Conservation (phyloP, 1,284 basidiomycete genomes). For the Anthracocystis panici-leucophaei region DNA sequence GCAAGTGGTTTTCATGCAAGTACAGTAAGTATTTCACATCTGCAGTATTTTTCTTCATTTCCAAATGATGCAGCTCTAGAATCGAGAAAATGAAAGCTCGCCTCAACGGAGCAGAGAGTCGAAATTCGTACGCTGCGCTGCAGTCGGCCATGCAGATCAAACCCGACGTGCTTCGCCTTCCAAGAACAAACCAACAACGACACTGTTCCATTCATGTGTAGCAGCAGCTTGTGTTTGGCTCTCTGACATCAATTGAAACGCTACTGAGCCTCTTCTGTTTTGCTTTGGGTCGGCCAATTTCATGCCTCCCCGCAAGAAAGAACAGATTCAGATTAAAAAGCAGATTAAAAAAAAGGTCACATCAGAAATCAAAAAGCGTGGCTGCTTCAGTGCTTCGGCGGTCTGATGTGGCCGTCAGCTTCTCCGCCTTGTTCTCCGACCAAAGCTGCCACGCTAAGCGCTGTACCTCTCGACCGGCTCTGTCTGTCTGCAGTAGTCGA, state of each 20-base stretch:
- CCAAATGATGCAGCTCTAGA: too few species aligned
- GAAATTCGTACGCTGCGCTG: not conserved
- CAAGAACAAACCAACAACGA: too few species aligned
- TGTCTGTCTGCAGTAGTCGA: not conserved
- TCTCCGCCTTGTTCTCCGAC: not conserved
- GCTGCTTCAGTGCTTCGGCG: slow-evolving; percentile 3
- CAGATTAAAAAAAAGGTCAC: not conserved
- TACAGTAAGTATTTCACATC: not conserved
- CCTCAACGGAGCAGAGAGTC: too few species aligned
- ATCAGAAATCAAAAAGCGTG: not conserved
- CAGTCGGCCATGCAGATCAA: too few species aligned
- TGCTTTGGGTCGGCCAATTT: too few species aligned
- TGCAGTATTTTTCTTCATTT: too few species aligned
- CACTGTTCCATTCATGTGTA: too few species aligned
- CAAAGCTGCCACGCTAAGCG: not conserved
- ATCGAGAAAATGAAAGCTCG: too few species aligned
- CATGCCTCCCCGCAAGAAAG: not conserved
- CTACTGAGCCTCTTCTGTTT: too few species aligned
- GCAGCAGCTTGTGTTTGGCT: too few species aligned
- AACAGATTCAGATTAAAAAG: not conserved
- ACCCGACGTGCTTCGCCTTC: too few species aligned
- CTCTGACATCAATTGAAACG: too few species aligned
- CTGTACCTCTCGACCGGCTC: not conserved
- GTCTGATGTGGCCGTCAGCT: not conserved
- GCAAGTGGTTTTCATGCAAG: not conserved